These are phyloP conservation scores for Gossypium davidsonii DNA, from an alignment of 441 rosid species.

Conservation along the genomic window DNA sequence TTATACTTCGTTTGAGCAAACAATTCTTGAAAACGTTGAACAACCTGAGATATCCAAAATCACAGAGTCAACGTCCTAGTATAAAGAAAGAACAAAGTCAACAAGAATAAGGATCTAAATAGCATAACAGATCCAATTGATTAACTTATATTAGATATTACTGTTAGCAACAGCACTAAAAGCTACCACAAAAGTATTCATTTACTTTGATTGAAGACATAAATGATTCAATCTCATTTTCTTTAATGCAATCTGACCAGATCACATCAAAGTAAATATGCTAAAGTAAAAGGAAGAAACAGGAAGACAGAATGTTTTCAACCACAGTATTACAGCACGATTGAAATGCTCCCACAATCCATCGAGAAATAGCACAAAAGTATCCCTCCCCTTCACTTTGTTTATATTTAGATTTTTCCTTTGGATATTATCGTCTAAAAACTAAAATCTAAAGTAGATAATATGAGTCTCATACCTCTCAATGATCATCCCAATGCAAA, in stretches of 20 bases:
- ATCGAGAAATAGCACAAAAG: not conserved
- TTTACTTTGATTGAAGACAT: not conserved
- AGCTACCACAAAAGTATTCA: not conserved
- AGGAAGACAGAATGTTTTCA: not conserved
- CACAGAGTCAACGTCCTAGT: conserved; percentile 16
- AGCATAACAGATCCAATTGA: not conserved
- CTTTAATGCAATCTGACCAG: not conserved
- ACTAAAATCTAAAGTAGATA: conserved; percentile 5
- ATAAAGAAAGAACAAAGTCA: conserved; percentile 1
- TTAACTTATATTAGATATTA: not conserved
- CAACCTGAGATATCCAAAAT: conserved; percentile 57
- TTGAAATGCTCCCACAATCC: not conserved
- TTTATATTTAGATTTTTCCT: not conserved
- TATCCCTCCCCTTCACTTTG: not conserved
- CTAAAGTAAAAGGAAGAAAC: conserved; percentile 5
- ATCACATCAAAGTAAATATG: not conserved
- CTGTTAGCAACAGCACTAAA: not conserved
- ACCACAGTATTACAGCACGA: not conserved
- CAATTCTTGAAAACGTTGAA: conserved; percentile 94
- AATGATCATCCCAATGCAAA: not conserved
- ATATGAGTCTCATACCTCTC: not conserved
- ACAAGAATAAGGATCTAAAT: not conserved
- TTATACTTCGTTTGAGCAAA: conserved; percentile 99
- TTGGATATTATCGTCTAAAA: not conserved
- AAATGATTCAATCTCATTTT: not conserved